Conservation (phyloP, 2,329 filamentous ascomycete genomes). For the Orbilia quercus region DNA sequence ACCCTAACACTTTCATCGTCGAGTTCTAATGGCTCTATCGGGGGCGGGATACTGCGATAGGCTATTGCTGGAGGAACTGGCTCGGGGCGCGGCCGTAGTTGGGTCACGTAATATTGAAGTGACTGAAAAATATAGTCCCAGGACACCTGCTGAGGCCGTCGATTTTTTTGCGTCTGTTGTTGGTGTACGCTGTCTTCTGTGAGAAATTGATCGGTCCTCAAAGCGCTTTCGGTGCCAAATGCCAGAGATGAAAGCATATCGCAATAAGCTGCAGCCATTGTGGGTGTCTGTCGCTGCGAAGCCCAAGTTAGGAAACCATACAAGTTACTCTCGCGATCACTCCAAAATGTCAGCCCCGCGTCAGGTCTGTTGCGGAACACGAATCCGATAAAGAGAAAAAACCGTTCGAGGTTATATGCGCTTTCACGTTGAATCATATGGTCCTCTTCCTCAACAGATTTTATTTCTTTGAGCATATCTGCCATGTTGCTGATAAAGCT, state of each 20-base stretch:
- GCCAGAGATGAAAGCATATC: conserved; percentile 93
- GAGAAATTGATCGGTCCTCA: conserved; percentile 86
- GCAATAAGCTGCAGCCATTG: conserved; percentile 95
- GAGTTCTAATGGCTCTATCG: conserved; percentile 70
- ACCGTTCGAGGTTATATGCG: conserved; percentile 76
- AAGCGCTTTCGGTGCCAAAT: conserved; percentile 82
- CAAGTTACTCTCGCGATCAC: conserved; percentile 88
- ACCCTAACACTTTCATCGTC: conserved; percentile 96
- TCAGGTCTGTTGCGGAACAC: conserved; percentile 87
- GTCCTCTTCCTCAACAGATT: conserved; percentile 63
- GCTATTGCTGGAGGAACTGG: conserved; percentile 59
- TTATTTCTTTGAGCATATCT: conserved; percentile 74
- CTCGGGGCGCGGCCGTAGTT: conserved; percentile 58
- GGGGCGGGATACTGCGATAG: conserved; percentile 61
- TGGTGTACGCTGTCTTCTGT: conserved; percentile 82
- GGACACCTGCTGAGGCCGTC: conserved; percentile 84
- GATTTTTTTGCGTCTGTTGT: conserved; percentile 74
- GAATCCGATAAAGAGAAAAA: conserved; percentile 91
- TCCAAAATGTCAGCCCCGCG: conserved; percentile 89
- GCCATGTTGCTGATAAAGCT: conserved; percentile 95
- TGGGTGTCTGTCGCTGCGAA: conserved; percentile 92
- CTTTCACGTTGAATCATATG: conserved; percentile 67
- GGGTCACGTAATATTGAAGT: conserved; percentile 67
- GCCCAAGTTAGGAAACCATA: conserved; percentile 97
- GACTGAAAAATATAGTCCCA: conserved; percentile 95